These are phyloP conservation scores for Plasmodium malariae DNA, from an alignment of 169 alveolate genomes.

Conservation along the genomic window DNA sequence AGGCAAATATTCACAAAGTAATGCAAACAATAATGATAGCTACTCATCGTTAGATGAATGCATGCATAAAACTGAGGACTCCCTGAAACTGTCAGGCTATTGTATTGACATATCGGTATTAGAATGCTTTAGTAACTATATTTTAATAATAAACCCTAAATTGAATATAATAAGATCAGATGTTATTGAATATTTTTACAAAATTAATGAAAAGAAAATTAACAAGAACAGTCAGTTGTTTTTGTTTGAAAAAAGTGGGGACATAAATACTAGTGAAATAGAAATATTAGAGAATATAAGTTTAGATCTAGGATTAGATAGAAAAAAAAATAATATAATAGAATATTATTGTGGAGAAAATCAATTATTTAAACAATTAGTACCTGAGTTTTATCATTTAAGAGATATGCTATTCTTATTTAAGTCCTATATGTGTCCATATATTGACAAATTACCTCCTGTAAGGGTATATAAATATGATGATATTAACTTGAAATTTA, in stretches of 20 bases:
- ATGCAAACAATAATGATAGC: conserved; percentile 16
- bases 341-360: conserved; percentile 76
- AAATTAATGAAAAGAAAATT: conserved; percentile 70
- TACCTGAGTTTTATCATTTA: conserved; percentile 76
- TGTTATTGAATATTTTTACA: conserved; percentile 75
- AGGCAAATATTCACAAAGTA: neutral
- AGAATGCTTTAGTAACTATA: conserved; percentile 72
- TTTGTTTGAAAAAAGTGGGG: conserved; percentile 69
- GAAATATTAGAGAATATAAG: conserved; percentile 73
- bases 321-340: conserved; percentile 50
- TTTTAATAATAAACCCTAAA: conserved; percentile 68
- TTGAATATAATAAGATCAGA: conserved; percentile 72
- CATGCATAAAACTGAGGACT: conserved; percentile 11
- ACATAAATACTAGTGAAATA: conserved; percentile 71
- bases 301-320: conserved; percentile 71
- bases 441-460: conserved; percentile 70
- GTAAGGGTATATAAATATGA: conserved; percentile 52
- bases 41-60: conserved; percentile 72
- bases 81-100: conserved; percentile 55
- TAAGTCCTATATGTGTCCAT: conserved; percentile 77
- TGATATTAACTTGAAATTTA: conserved; percentile 60
- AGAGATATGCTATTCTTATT: conserved; percentile 74
- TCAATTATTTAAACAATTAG: conserved; percentile 47
- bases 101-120: conserved; percentile 74
- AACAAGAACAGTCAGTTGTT: conserved; percentile 63